Base-by-base conservation (phyloP, 2,329 filamentous ascomycete species). In the Pestalotiopsis fici region DNA sequence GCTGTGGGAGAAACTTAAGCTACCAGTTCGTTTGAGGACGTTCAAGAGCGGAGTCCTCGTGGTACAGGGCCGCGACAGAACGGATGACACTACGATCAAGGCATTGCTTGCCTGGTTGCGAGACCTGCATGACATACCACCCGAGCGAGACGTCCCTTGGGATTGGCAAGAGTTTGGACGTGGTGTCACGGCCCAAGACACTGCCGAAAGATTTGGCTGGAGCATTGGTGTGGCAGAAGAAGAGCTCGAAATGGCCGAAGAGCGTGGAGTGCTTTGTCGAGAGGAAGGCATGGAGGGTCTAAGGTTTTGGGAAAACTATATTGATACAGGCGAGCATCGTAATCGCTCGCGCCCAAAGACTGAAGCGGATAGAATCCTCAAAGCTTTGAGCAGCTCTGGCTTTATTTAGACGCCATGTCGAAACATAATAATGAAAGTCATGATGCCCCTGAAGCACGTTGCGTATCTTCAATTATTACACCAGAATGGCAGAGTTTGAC, bases 171-270 rank as follows among this genome's bases (percentile, higher is more conserved):
- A 83, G 54, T 98, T 94, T 78, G 95, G 96, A 0, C 87, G 91
- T 66, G 94, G 96, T 11, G 90, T 98, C 31, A 98, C 94, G 15
- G 94, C 94, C 1, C 93, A 96, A 76, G 95, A 98, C 75, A 89
- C 90, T 0, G 96, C 96, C 0, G 93, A 97, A 78, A 86, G 89
- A 62, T 99, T 99, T 79, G 93, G 95, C 5, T 99, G 96, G 96
- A 98, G 96, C 77, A 91, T 99, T 7, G 96, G 96, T 9, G 95
- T 99, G 25, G 96, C 96, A 1, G 93, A 92, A 68, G 96, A 98
- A 78, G 96, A 99, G 81, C 85, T 99, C 13, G 93, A 98, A 77
- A 98, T 99, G 95, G 95, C 95, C 0, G 96, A 99, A 79, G 95
- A 98, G 78, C 89, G 88, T 66, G 96, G 96, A 0, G 89, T 90